These are phyloP conservation scores for Euphorbia peplus DNA, from an alignment of 345 rosid genomes.

Conservation along the genomic window DNA sequence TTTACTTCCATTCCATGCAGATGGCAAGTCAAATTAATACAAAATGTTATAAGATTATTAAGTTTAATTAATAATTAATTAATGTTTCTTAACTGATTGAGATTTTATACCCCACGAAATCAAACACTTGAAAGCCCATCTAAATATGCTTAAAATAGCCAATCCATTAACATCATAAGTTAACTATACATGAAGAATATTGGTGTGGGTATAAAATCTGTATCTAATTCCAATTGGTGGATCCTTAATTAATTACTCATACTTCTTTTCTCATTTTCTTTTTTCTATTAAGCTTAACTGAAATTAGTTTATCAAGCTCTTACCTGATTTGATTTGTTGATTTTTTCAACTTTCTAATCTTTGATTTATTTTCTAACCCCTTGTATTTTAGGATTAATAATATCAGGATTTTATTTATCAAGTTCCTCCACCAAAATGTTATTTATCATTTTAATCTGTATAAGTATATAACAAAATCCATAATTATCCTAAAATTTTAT, in stretches of 20 bases:
- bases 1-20: constrained; percentile 35
- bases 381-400: too few relatives aligned
- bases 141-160: constrained; percentile 27
- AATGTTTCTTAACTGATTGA: constrained; percentile 44
- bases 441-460: too few relatives aligned
- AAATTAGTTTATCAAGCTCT: constrained; percentile 17
- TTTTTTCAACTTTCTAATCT: background rate
- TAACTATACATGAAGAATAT: constrained; percentile 19
- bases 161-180: constrained; percentile 31
- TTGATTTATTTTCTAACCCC: constrained; percentile 17
- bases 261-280: background rate
- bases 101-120: constrained; percentile 56
- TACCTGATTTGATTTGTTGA: constrained; percentile 4
- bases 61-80: constrained; percentile 20
- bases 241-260: too few relatives aligned
- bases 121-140: constrained; percentile 36
- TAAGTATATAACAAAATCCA: too few relatives aligned
- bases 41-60: constrained; percentile 34
- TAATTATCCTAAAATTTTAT: too few relatives aligned
- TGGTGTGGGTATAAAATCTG: constrained; percentile 28
- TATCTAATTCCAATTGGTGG: constrained; percentile 23
- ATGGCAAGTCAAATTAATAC: constrained; percentile 59
- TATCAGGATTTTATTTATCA: too few relatives aligned
- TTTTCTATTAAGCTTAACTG: background rate
- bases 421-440: too few relatives aligned